Conservation (phyloP, 441 rosid species). For the Populus hybrid region DNA sequence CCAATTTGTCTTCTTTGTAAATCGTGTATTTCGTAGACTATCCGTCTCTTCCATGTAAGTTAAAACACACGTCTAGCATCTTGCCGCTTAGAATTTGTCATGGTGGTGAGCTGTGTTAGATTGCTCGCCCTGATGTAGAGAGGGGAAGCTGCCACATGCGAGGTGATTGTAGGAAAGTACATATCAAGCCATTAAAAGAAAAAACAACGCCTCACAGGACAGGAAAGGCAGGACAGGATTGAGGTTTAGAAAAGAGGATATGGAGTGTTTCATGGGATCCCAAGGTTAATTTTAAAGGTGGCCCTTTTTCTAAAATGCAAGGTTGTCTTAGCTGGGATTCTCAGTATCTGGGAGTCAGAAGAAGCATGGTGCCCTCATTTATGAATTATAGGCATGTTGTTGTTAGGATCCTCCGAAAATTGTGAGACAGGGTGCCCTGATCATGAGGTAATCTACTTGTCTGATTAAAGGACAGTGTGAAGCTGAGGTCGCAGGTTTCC, state of each 20-base stretch:
- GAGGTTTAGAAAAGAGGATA: neutral
- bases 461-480: neutral
- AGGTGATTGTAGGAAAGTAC: neutral
- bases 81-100: neutral
- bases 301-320: neutral
- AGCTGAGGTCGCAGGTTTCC: neutral
- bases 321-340: neutral
- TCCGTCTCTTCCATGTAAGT: neutral
- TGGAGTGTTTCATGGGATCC: conserved; percentile 16
- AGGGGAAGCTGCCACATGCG: conserved; percentile 14
- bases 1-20: conserved; percentile 13
- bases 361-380: neutral
- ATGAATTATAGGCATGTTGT: conserved; percentile 9
- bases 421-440: conserved; percentile 18
- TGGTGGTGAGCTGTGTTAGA: neutral
- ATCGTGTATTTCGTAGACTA: conserved; percentile 1
- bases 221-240: conserved; percentile 9
- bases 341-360: neutral
- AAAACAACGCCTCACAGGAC: conserved; percentile 17
- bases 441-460: conserved; percentile 18
- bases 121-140: neutral
- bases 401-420: conserved; percentile 18
- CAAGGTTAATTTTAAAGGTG: neutral
- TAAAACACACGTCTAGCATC: neutral
- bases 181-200: neutral